Percentiles rank a stretch among this genome's conserved stretches.
These are phyloP conservation scores for Penicillium alfredii DNA, from an alignment of 495 filamentous ascomycete species.

Conservation along the genomic window DNA sequence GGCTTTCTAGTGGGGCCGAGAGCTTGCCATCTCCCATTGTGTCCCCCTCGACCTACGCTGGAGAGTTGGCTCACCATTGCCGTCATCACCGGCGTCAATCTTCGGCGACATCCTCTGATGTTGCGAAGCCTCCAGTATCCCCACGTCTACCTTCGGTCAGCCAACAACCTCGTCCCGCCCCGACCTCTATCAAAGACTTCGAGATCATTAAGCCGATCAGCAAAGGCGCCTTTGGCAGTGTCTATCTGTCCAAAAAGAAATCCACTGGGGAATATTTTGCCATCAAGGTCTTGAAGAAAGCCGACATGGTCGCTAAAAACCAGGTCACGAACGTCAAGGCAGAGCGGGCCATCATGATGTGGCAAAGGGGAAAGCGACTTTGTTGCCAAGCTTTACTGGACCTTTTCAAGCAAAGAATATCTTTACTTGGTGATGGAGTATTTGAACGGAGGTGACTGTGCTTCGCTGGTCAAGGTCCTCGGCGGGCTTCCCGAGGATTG, in stretches of 20 bases:
- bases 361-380: slow-evolving; percentile 99
- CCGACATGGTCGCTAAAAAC: slow-evolving; percentile 99
- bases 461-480: slow-evolving; percentile 89
- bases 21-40: slow-evolving; percentile 76
- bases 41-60: slow-evolving; percentile 75
- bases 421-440: slow-evolving; percentile 99
- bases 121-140: slow-evolving; percentile 65
- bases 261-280: slow-evolving; percentile 97
- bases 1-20: slow-evolving; percentile 68
- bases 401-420: slow-evolving; percentile 98
- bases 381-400: slow-evolving; percentile 98
- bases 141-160: slow-evolving; percentile 66
- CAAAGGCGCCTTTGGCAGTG: slow-evolving; percentile 96
- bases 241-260: slow-evolving; percentile 97
- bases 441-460: slow-evolving; percentile 94
- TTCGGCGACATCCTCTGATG: slow-evolving; percentile 74
- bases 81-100: slow-evolving; percentile 89
- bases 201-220: slow-evolving; percentile 99
- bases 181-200: slow-evolving; percentile 97
- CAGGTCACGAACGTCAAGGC: slow-evolving; percentile 99
- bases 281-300: slow-evolving; percentile 97
- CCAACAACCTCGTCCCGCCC: slow-evolving; percentile 75
- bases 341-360: slow-evolving; percentile 99
- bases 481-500: slow-evolving; percentile 91
- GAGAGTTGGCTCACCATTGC: slow-evolving; percentile 62